phyloP scores from a whole-genome alignment of 345 rosid species.

The Clausena lansium region DNA sequence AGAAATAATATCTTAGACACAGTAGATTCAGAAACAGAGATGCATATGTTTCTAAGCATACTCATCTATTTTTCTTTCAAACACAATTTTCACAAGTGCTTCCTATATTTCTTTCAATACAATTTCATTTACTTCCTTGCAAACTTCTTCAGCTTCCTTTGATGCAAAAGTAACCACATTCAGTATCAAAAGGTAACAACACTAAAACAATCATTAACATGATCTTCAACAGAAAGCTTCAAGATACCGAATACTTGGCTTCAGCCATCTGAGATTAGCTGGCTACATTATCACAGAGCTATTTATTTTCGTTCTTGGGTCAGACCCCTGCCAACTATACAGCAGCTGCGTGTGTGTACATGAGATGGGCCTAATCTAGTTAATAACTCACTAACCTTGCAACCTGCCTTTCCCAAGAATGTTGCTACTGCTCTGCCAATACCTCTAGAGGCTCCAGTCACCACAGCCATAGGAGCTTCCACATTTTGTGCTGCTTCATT shows the following conservation, averaged over 20 bases:
- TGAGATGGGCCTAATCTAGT: background rate
- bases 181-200: background rate
- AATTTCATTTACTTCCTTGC: constrained; percentile 56
- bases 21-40: background rate
- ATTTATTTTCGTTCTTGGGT: background rate
- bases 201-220: background rate
- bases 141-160: constrained; percentile 92
- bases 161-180: constrained; percentile 17
- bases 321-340: background rate
- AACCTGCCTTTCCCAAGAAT: constrained; percentile 81
- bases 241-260: background rate
- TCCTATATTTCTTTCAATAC: background rate
- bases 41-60: background rate
- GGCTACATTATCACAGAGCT: background rate
- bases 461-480: constrained; percentile 79
- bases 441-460: constrained; percentile 99
- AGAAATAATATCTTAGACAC: background rate
- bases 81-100: background rate
- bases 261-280: background rate
- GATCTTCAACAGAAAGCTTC: background rate
- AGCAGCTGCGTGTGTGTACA: background rate
- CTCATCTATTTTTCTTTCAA: background rate
- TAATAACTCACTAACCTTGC: constrained; percentile 39
- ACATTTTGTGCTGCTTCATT: constrained; percentile 43
- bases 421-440: constrained; percentile 95